Conservation (phyloP, 495 filamentous ascomycete species). For the Neurospora sp. region DNA sequence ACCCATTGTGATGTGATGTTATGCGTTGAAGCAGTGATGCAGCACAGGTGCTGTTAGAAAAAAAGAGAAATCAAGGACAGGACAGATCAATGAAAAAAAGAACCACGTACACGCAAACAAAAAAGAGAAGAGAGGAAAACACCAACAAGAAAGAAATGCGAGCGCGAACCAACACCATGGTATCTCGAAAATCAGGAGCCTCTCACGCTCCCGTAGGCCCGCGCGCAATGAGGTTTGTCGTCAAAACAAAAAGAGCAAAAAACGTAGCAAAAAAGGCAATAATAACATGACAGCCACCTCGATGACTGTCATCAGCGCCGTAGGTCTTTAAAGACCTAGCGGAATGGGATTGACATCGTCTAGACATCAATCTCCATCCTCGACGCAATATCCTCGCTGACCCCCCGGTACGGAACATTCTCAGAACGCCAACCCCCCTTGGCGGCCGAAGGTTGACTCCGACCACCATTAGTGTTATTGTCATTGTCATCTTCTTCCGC, state of each 20-base stretch:
- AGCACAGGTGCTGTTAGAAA: background rate
- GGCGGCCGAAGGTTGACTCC: background rate
- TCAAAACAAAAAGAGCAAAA: background rate
- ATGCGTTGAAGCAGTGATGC: background rate
- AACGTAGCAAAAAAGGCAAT: background rate
- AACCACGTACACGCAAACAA: background rate
- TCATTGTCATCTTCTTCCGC: conserved; percentile 29
- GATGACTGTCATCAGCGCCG: background rate
- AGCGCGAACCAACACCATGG: background rate
- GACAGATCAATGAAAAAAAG: background rate
- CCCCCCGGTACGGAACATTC: conserved; percentile 43
- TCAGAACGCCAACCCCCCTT: background rate
- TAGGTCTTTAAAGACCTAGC: background rate
- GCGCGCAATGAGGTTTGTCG: background rate
- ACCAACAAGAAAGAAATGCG: conserved; percentile 4
- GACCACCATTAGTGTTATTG: conserved; percentile 20
- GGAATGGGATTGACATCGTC: background rate
- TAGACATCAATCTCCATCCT: conserved; percentile 53
- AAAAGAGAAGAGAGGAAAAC: conserved; percentile 1
- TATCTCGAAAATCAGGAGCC: background rate
- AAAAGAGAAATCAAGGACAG: background rate
- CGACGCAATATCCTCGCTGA: conserved; percentile 65
- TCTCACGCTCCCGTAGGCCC: background rate
- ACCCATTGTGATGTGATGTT: background rate
- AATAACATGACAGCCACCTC: background rate